Evolutionary conservation across 148 eudicot genomes (phyloP).

Genomic region (Amaranthus cruentus): DNA sequence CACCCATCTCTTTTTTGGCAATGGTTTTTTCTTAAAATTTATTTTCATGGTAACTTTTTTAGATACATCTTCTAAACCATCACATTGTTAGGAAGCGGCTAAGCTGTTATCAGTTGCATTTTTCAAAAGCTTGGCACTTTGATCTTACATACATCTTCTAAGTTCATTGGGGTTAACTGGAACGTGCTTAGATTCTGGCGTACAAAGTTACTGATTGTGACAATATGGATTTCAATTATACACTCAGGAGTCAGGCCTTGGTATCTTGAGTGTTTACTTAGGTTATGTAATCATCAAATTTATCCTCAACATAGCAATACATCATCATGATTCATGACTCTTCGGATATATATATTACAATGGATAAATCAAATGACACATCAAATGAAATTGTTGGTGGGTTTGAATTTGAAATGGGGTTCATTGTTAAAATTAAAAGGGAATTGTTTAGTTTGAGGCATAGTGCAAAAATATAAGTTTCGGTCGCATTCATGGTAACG

Average conservation of each 20-base stretch:
- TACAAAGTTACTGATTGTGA: background rate
- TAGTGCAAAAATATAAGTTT: too few species aligned
- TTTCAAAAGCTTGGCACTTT: background rate
- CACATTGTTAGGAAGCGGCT: background rate
- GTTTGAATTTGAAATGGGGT: too few species aligned
- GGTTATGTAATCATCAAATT: background rate
- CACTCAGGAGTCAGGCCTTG: background rate
- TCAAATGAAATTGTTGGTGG: too few species aligned
- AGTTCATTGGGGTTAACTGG: background rate
- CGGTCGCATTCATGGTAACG: too few species aligned
- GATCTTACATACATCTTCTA: background rate
- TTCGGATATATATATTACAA: too few species aligned
- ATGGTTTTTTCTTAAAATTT: background rate
- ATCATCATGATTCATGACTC: too few species aligned
- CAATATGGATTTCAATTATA: background rate
- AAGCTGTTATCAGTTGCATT: background rate
- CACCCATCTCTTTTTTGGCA: slow-evolving; percentile 1
- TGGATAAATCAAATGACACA: too few species aligned
- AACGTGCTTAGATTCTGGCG: too few species aligned
- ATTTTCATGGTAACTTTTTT: slow-evolving; percentile 2
- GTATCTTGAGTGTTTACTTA: background rate
- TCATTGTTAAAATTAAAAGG: too few species aligned
- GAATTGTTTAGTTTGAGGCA: too few species aligned
- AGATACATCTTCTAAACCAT: background rate
- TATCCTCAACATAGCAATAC: too few species aligned